Percentiles rank a stretch among this genome's conserved stretches.
These are phyloP conservation scores for Penicillium digitatum DNA, from an alignment of 2,329 filamentous ascomycete species.

Conservation along the genomic window DNA sequence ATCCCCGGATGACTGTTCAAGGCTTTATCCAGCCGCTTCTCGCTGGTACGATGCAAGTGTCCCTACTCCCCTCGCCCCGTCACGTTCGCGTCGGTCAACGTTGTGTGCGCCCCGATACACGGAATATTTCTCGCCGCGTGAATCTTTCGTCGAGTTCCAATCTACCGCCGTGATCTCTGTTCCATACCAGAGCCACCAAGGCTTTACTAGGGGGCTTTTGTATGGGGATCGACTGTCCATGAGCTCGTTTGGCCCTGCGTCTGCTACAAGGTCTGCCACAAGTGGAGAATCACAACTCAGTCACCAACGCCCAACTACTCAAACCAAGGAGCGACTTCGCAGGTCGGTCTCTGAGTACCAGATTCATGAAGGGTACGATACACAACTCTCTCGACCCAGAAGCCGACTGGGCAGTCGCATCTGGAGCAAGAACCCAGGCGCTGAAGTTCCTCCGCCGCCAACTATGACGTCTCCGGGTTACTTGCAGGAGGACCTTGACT, in stretches of 20 bases:
- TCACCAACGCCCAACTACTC: neutral
- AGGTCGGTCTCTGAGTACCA: conserved; percentile 14
- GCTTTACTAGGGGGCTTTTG: conserved; percentile 4
- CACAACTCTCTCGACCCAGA: conserved; percentile 14
- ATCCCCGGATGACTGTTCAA: conserved; percentile 14
- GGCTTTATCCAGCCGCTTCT: conserved; percentile 7
- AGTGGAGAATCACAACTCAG: conserved; percentile 3
- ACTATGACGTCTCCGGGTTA: conserved; percentile 20
- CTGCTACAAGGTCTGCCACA: conserved; percentile 3
- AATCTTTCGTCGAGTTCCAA: neutral
- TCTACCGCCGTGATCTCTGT: neutral
- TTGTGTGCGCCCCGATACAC: conserved; percentile 23
- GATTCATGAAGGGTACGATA: neutral
- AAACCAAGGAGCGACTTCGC: conserved; percentile 3
- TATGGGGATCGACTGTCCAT: conserved; percentile 14
- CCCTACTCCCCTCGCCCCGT: conserved; percentile 4
- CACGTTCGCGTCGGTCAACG: conserved; percentile 19
- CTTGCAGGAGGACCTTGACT: conserved; percentile 1
- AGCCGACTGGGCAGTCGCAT: conserved; percentile 12
- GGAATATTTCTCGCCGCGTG: conserved; percentile 15
- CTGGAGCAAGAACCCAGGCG: conserved; percentile 17
- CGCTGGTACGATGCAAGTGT: conserved; percentile 18
- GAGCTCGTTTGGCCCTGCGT: neutral
- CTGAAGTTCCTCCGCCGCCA: conserved; percentile 21
- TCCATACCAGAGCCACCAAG: neutral